Evolutionary conservation across 176 grass and related monocot species (phyloP).

Genomic region (Oryza meridionalis): DNA sequence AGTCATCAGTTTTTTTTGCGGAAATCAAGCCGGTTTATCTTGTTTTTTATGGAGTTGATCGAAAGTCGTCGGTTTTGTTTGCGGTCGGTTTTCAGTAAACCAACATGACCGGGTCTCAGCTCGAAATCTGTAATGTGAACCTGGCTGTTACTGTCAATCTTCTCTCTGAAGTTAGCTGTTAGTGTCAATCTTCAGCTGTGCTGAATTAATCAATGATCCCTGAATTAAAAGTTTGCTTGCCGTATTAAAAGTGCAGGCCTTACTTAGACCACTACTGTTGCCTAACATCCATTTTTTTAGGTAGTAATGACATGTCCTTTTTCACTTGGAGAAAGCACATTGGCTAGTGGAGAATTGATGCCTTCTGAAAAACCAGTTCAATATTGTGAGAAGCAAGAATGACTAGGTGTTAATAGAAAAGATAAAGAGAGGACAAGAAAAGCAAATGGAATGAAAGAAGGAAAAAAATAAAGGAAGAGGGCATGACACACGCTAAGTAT

Average conservation of each 20-base stretch:
- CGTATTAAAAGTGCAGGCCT: background rate
- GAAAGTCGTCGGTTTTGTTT: too few relatives aligned
- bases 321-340: background rate
- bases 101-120: too few relatives aligned
- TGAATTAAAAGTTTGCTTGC: background rate
- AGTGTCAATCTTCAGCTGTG: background rate
- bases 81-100: too few relatives aligned
- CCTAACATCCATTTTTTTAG: background rate
- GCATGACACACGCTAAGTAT: conserved; percentile 38
- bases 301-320: background rate
- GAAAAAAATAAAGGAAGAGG: background rate
- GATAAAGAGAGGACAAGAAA: background rate
- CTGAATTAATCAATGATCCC: background rate
- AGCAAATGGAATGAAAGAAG: background rate
- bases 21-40: too few relatives aligned
- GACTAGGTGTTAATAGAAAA: conserved; percentile 19
- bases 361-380: conserved; percentile 30
- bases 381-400: conserved; percentile 34
- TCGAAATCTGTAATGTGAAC: too few relatives aligned
- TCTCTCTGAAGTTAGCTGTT: background rate
- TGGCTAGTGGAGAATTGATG: conserved; percentile 4
- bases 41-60: too few relatives aligned
- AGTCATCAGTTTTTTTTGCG: too few relatives aligned
- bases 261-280: background rate
- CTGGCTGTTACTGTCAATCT: background rate